Evolutionary conservation across 2,329 filamentous ascomycete species (phyloP), one percentile per base, ranked within the genome.

Genomic region (Stemphylium vesicarium): DNA sequence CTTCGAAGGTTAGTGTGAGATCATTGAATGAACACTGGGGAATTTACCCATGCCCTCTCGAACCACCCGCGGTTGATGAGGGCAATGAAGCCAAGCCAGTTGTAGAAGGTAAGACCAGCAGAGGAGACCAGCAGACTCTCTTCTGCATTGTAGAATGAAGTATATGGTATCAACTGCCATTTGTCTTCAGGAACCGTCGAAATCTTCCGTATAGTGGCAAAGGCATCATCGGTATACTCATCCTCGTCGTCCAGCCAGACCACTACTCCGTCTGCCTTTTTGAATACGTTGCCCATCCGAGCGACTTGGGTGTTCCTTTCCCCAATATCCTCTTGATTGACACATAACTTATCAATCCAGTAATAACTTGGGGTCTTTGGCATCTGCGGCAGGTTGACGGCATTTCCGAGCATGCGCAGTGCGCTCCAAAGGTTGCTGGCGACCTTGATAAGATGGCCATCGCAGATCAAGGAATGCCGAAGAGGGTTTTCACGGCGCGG

Each of bases 191-290:
- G 56, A 15, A 65, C 55, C 4, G 41, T 39, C n/a, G 64, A 60
- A 11, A 69, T 54, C 15, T 38, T 57, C 8, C 53, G 50, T 32
- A 72, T 63, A 2, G 58, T 63, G 2, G 52, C 47, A 4, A 69
- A 33, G 40, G 63, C 64, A 53, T 72, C 68, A 16, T 53, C 24
- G 4, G 24, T 67, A 32, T 60, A 65, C 13, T 64, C 60, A 49
- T 69, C 65, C 45, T 70, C 68, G 24, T 68, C 64, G 22, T 69
- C 71, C 10, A 74, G 56, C 71, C 70, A 74, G 4, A 71, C 63
- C 15, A 73, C 57, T 13, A 71, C 65, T 22, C 60, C 59, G 15
- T 62, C 39, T 9, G 70, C 66, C 50, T 44, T 51, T 38, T 56
- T 56, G 50, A 69, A 73, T 22, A 73, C 70, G 11, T 64, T 56